Conservation (phyloP, 331 rosid species). For the Rosa hybrid region DNA sequence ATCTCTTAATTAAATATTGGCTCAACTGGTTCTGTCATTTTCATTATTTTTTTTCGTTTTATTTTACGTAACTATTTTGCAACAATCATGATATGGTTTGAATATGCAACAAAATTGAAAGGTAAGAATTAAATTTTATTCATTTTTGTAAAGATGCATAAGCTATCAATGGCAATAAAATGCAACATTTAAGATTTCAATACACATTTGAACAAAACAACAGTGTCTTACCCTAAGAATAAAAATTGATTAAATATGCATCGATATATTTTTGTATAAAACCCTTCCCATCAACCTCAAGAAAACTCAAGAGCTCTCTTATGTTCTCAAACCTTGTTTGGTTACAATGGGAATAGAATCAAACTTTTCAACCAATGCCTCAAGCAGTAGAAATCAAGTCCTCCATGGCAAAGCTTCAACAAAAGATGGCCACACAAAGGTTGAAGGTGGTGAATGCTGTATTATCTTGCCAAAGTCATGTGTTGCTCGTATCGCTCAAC, state of each 20-base stretch:
- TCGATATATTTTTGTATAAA: neutral
- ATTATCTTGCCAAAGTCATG: conserved; percentile 33
- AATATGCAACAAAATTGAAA: neutral
- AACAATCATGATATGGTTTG: neutral
- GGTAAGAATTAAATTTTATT: neutral
- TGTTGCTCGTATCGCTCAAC: conserved; percentile 49
- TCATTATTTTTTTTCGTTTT: neutral
- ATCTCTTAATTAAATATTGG: no score
- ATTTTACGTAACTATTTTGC: neutral
- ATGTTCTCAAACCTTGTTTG: neutral
- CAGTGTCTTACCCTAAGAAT: neutral
- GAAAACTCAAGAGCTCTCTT: neutral
- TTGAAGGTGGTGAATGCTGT: conserved; percentile 39
- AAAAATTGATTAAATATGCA: neutral
- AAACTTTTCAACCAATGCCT: neutral
- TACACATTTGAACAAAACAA: neutral
- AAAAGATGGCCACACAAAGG: conserved; percentile 33
- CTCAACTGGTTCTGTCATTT: neutral
- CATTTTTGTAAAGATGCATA: neutral
- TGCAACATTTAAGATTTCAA: neutral
- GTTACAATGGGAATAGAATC: neutral
- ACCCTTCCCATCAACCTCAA: neutral
- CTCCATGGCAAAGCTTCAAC: neutral
- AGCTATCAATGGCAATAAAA: neutral
- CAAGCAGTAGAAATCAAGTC: neutral